phyloP scores from a whole-genome alignment of 176 grass and related monocot species.

The Triticum monococcum region DNA sequence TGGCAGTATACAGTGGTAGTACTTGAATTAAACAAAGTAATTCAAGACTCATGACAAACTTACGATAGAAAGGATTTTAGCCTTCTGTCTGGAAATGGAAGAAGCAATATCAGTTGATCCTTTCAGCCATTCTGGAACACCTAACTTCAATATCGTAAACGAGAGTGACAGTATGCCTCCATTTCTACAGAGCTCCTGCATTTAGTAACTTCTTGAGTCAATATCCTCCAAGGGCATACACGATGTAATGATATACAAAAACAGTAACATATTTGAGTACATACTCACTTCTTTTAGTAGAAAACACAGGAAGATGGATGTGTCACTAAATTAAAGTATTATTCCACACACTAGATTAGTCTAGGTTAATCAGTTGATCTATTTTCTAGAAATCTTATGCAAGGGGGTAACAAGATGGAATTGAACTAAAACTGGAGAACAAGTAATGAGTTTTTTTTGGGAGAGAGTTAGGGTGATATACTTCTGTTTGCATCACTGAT shows the following conservation, averaged over 20 bases:
- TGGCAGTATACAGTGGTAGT: not conserved
- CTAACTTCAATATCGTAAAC: slow-evolving; percentile 67
- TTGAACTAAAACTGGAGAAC: not conserved
- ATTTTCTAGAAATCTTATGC: not conserved
- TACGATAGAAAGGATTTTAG: slow-evolving; percentile 94
- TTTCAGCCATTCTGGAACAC: slow-evolving; percentile 65
- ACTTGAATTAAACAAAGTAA: not conserved
- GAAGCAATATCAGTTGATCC: slow-evolving; percentile 64
- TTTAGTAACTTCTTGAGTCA: slow-evolving; percentile 21
- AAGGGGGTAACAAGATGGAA: not conserved
- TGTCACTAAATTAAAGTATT: not conserved
- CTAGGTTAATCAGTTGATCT: not conserved
- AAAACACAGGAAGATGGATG: not conserved
- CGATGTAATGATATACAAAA: slow-evolving; percentile 10
- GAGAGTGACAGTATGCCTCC: slow-evolving; percentile 88
- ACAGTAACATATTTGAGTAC: not conserved
- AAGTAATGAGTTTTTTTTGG: not conserved
- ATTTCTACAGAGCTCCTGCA: slow-evolving; percentile 88
- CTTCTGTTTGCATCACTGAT: not conserved
- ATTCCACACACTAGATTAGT: not conserved
- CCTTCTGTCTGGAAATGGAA: slow-evolving; percentile 78
- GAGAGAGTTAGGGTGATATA: not conserved
- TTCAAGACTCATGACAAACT: slow-evolving; percentile 30
- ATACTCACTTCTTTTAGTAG: not conserved
- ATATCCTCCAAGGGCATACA: slow-evolving; percentile 7